A percentile compares a stretch with the other conserved stretches of the same genome.
Conservation (phyloP, 345 rosid species). For the Eucalyptus erythrocorys region DNA sequence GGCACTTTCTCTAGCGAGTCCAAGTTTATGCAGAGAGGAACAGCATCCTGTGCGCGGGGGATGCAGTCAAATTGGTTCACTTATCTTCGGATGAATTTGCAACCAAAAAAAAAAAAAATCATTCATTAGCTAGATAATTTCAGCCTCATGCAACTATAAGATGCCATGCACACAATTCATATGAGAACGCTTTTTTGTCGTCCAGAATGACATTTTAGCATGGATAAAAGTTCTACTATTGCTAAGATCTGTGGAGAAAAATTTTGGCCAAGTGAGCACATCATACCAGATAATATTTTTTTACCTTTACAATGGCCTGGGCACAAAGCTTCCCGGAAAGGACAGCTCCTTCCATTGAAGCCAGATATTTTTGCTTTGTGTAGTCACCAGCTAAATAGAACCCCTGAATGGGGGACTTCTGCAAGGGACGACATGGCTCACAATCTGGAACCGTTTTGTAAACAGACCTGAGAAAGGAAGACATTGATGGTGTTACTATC, state of each 20-base stretch:
- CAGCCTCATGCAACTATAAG: background rate
- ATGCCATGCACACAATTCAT: background rate
- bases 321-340: conserved; percentile 93
- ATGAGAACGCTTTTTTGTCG: background rate
- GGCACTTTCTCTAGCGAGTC: background rate
- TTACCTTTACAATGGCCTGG: conserved; percentile 72
- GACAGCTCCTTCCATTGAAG: conserved; percentile 98
- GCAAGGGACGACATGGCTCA: conserved; percentile 90
- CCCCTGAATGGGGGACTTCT: conserved; percentile 80
- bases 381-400: conserved; percentile 92
- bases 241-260: background rate
- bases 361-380: conserved; percentile 93
- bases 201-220: background rate
- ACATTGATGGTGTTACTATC: background rate
- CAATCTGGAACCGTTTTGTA: conserved; percentile 80
- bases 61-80: background rate
- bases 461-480: conserved; percentile 59
- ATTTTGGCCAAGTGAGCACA: background rate
- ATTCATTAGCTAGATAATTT: background rate
- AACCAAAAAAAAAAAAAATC: background rate
- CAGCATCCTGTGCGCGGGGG: background rate
- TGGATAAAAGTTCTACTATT: background rate
- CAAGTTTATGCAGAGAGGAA: background rate
- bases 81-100: background rate
- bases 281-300: background rate